Percentiles rank a stretch among this genome's conserved stretches.
These are phyloP conservation scores for Gaeumannomyces tritici DNA, from an alignment of 2,329 filamentous ascomycete species.

Conservation along the genomic window DNA sequence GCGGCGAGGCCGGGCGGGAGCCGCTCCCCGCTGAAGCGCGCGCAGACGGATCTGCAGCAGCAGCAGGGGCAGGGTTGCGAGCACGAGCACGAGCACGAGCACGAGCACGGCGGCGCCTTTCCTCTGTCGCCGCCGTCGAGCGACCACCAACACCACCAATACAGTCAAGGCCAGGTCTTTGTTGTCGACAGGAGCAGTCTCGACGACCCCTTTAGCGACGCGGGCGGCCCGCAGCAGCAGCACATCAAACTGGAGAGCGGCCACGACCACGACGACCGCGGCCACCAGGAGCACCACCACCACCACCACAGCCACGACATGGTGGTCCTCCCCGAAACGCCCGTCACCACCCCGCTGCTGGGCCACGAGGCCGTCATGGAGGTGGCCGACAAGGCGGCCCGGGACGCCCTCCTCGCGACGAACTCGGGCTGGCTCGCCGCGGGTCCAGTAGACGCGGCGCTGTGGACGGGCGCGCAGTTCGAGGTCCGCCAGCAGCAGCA, in stretches of 20 bases:
- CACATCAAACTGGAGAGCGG: not conserved
- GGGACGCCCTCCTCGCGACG: not conserved
- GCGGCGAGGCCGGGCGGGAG: conserved; percentile 6
- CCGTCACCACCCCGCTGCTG: conserved; percentile 27
- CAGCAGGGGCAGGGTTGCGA: not conserved
- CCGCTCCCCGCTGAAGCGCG: conserved; percentile 3
- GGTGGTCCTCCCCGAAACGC: conserved; percentile 22
- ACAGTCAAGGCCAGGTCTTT: no score
- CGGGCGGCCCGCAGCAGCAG: not conserved
- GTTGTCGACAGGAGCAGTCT: conserved; percentile 7
- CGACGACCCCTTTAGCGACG: conserved; percentile 18
- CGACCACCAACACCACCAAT: not conserved
- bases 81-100: not conserved
- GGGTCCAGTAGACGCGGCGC: not conserved
- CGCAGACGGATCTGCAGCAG: conserved; percentile 1
- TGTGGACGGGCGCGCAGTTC: conserved; percentile 1
- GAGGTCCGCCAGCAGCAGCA: not conserved
- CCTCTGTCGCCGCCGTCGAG: conserved; percentile 9
- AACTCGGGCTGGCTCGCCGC: not conserved
- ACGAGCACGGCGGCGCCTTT: not conserved
- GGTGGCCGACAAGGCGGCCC: no score
- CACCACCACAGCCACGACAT: conserved; percentile 7
- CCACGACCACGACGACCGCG: not conserved
- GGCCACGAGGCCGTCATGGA: conserved; percentile 5
- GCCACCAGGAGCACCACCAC: not conserved